phyloP scores from a whole-genome alignment of 768 basidiomycete species.

The Amanita pseudoporphyria region DNA sequence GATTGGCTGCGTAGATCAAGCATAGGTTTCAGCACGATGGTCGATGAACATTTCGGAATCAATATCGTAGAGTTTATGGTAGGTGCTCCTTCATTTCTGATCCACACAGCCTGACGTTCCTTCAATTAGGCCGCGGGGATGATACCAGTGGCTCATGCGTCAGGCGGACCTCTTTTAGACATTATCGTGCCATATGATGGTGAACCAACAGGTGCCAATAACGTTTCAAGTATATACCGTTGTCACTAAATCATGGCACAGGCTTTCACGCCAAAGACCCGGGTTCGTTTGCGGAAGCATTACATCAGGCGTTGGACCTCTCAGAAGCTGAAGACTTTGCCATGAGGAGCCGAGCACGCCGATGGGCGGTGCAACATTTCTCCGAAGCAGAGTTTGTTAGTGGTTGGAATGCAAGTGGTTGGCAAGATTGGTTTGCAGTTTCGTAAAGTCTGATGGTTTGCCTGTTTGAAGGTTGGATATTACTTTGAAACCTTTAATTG shows the following conservation, averaged over 20 bases:
- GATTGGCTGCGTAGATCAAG: slow-evolving; percentile 64
- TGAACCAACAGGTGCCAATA: slow-evolving; percentile 48
- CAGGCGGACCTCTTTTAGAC: slow-evolving; percentile 85
- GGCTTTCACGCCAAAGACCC: slow-evolving; percentile 75
- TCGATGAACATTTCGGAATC: slow-evolving; percentile 98
- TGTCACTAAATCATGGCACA: slow-evolving; percentile 11
- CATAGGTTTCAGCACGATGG: slow-evolving; percentile 92
- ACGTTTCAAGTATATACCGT: background rate
- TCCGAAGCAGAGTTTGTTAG: slow-evolving; percentile 70
- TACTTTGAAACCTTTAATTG: no score
- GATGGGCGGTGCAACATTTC: slow-evolving; percentile 65
- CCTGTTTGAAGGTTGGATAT: background rate
- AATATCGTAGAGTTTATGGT: slow-evolving; percentile 98
- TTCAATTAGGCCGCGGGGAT: slow-evolving; percentile 76
- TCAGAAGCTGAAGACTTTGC: slow-evolving; percentile 41
- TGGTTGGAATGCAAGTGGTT: slow-evolving; percentile 62
- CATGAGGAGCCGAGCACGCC: slow-evolving; percentile 60
- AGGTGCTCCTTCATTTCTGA: slow-evolving; percentile 13
- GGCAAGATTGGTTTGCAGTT: slow-evolving; percentile 28
- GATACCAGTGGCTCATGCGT: slow-evolving; percentile 86
- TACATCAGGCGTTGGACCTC: slow-evolving; percentile 57
- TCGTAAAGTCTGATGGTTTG: background rate
- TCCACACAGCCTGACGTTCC: background rate
- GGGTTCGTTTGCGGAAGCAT: slow-evolving; percentile 53
- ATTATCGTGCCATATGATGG: slow-evolving; percentile 79